phyloP scores from a whole-genome alignment of 2,329 filamentous ascomycete species.

The Coccinonectria pachysandricola region DNA sequence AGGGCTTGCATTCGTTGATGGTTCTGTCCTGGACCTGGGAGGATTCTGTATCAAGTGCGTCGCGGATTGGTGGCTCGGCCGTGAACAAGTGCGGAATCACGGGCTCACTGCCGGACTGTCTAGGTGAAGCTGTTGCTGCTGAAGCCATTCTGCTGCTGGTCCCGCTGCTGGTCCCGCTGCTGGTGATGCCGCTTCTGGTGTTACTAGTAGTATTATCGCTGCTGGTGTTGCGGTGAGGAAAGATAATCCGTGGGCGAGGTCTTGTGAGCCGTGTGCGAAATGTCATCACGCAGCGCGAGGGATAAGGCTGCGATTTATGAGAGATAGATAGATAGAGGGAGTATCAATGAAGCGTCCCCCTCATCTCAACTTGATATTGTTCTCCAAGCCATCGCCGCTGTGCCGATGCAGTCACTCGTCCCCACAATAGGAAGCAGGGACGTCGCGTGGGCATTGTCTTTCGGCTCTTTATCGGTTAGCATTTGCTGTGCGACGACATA shows the following conservation, averaged over 20 bases:
- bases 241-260: constrained; percentile 23
- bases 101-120: constrained; percentile 7
- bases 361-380: constrained; percentile 19
- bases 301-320: too few relatives aligned
- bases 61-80: constrained; percentile 49
- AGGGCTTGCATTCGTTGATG: constrained; percentile 57
- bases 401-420: constrained; percentile 10
- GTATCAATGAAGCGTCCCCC: too few relatives aligned
- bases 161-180: constrained; percentile 4
- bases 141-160: constrained; percentile 5
- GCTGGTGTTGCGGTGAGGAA: constrained; percentile 15
- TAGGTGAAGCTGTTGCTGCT: constrained; percentile 6
- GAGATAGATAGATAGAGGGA: constrained; percentile 7
- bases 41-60: constrained; percentile 56
- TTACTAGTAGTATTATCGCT: constrained; percentile 7
- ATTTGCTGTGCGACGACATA: constrained; percentile 10
- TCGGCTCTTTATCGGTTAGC: constrained; percentile 15
- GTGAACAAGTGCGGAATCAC: constrained; percentile 48
- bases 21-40: constrained; percentile 60
- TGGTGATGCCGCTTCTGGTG: constrained; percentile 3
- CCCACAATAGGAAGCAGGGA: constrained; percentile 17
- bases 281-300: constrained; percentile 21
- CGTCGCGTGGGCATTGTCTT: constrained; percentile 10
- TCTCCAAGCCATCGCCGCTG: constrained; percentile 15
- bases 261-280: constrained; percentile 17